Evolutionary conservation across 768 basidiomycete species (phyloP), one percentile per base, ranked within the genome.

Genomic region (Phaeolepiota aurea): DNA sequence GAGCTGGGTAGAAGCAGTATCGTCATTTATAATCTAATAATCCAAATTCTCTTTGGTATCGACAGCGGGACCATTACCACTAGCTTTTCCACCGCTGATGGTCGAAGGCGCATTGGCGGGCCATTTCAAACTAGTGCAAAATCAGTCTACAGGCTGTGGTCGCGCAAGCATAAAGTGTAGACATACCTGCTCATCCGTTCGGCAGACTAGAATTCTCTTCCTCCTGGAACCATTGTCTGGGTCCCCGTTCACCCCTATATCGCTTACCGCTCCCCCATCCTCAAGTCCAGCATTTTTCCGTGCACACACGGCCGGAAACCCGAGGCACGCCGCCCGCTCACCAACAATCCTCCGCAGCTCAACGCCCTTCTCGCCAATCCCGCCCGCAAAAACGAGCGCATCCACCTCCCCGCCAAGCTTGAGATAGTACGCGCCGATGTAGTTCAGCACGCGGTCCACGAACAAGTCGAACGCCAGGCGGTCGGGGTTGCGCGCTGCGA

Each of bases 311-410:
- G 45, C 42, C 19, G 65, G 59, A 43, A 79, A 81, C 1, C 87
- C 88, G 32, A 92, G 55, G 61, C 77, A 84, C 13, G 39, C 49
- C 12, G 82, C 62, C 22, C 70, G 65, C 23, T 68, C 56, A 3
- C 69, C 69, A 13, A 93, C 65, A 14, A 75, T 74, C 30, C 61
- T 54, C 31, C 91, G 62, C 40, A 97, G 59, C 48, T 74, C 68
- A 13, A 59, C 64, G 44, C 79, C 76, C 48, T 69, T 71, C 59
- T 96, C 92, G 0, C 92, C 92, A 39, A 96, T 88, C 0, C 90
- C 90, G 2, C 91, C 90, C 0, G 86, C 72, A 55, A 93, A 91
- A 10, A 92, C 85, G 31, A 93, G 52, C 1, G 82, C 89, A 55
- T 91, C 84, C 9, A 91, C 74, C 18, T 66, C 44, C 12, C 75